phyloP scores from a whole-genome alignment of 176 grass and related monocot species.

The Musa acuminata region DNA sequence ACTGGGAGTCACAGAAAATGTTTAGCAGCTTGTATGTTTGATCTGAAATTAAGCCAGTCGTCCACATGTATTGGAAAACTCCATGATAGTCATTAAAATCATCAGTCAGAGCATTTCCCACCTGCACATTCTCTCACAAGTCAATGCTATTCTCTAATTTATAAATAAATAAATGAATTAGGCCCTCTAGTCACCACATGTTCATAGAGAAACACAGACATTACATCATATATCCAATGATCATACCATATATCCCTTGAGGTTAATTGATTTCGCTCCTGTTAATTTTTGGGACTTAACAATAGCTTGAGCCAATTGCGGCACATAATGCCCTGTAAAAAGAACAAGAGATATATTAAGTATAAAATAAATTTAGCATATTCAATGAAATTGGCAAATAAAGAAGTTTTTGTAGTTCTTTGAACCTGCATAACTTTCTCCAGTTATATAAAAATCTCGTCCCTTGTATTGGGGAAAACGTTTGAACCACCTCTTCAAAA shows the following conservation, averaged over 20 bases:
- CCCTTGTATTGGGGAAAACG: slow-evolving; percentile 81
- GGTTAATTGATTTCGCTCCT: slow-evolving; percentile 73
- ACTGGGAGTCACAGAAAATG: slow-evolving; percentile 73
- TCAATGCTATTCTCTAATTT: neutral
- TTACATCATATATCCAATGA: neutral
- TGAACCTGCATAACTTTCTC: slow-evolving; percentile 91
- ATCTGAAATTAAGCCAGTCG: slow-evolving; percentile 86
- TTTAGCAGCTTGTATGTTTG: slow-evolving; percentile 88
- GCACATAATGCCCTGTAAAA: slow-evolving; percentile 88
- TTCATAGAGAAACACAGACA: neutral
- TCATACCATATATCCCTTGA: slow-evolving; percentile 91
- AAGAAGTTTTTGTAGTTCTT: slow-evolving; percentile 11
- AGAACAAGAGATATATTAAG: slow-evolving; percentile 9
- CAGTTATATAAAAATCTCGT: slow-evolving; percentile 77
- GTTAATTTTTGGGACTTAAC: slow-evolving; percentile 56
- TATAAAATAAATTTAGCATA: slow-evolving; percentile 4
- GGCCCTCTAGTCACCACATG: neutral
- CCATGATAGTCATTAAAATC: slow-evolving; percentile 96
- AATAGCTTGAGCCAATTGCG: slow-evolving; percentile 92
- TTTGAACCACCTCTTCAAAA: slow-evolving; percentile 89
- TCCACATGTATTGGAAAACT: slow-evolving; percentile 93
- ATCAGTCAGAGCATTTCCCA: slow-evolving; percentile 92
- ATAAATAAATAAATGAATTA: too few species aligned
- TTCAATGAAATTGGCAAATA: neutral
- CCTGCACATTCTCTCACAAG: slow-evolving; percentile 31